A percentile compares a stretch with the other conserved stretches of the same genome.
Evolutionary conservation across 2,329 filamentous ascomycete genomes (phyloP).

Genomic region (Hansfordia pulvinata): DNA sequence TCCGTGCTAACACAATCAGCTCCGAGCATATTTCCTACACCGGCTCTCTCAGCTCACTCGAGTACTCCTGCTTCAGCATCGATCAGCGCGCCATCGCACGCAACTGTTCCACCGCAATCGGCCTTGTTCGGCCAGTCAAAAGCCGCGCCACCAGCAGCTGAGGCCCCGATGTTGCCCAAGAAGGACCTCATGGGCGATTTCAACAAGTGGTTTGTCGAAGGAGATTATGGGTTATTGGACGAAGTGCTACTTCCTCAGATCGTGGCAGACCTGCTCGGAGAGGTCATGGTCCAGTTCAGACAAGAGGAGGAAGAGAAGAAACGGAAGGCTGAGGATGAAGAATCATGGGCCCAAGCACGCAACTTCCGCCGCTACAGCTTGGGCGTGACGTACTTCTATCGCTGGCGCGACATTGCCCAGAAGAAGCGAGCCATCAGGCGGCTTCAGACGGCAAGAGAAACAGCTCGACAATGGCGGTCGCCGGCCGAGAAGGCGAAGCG

Average conservation of each 20-base stretch:
- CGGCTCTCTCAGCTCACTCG: too few relatives aligned
- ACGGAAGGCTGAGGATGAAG: slow-evolving; percentile 32
- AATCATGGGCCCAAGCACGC: slow-evolving; percentile 29
- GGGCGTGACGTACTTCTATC: slow-evolving; percentile 40
- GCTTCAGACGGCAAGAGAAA: slow-evolving; percentile 35
- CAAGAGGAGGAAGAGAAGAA: slow-evolving; percentile 25
- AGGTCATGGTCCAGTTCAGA: slow-evolving; percentile 25
- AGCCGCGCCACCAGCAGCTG: too few relatives aligned
- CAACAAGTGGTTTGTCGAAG: slow-evolving; percentile 38
- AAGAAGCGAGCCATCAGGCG: slow-evolving; percentile 33
- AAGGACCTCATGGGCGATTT: slow-evolving; percentile 33
- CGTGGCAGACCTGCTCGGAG: slow-evolving; percentile 28
- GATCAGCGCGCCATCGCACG: too few relatives aligned
- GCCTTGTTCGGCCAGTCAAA: too few relatives aligned
- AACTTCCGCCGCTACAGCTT: slow-evolving; percentile 35
- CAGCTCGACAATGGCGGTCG: slow-evolving; percentile 29
- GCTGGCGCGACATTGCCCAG: slow-evolving; percentile 36
- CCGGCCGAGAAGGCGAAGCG: slow-evolving; percentile 14
- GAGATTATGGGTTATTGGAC: slow-evolving; percentile 37
- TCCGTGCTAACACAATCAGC: too few relatives aligned
- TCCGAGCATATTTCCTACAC: too few relatives aligned
- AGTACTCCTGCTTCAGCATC: too few relatives aligned
- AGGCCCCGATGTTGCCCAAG: too few relatives aligned
- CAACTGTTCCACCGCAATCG: too few relatives aligned
- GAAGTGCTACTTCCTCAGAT: slow-evolving; percentile 30